These are phyloP conservation scores for Penicillium olsonii DNA, from an alignment of 2,329 filamentous ascomycete genomes.

Conservation along the genomic window DNA sequence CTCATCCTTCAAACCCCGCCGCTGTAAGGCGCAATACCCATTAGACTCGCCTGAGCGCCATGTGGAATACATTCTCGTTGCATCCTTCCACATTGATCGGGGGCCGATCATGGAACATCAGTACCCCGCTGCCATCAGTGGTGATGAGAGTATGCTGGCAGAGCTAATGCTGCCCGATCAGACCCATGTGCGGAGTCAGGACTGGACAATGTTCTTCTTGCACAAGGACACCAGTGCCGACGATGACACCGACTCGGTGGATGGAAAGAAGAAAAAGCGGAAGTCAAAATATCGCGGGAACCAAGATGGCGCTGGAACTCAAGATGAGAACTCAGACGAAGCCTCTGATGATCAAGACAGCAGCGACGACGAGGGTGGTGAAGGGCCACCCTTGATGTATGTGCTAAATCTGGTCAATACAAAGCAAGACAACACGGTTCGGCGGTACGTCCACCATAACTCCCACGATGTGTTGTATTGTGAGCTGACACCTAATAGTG, in stretches of 20 bases:
- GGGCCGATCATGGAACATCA: constrained; percentile 99
- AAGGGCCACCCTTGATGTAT: constrained; percentile 92
- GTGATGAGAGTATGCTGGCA: constrained; percentile 96
- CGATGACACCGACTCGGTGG: constrained; percentile 68
- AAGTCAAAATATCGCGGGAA: constrained; percentile 43
- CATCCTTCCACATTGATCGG: constrained; percentile 94
- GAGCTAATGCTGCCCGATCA: constrained; percentile 98
- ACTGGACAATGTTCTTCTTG: constrained; percentile 99
- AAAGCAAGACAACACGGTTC: constrained; percentile 90
- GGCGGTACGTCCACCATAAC: constrained; percentile 53
- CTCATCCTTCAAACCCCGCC: constrained; percentile 53
- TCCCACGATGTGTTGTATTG: not conserved
- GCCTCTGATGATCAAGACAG: constrained; percentile 47
- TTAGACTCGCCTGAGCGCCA: constrained; percentile 78
- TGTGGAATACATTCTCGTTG: constrained; percentile 98
- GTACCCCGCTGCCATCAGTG: constrained; percentile 90
- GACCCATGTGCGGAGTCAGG: constrained; percentile 88
- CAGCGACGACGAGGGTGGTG: constrained; percentile 66
- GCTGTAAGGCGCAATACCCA: constrained; percentile 73
- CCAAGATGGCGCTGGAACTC: constrained; percentile 52
- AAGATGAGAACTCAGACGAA: constrained; percentile 52
- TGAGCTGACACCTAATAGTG: constrained; percentile 53
- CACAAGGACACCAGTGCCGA: constrained; percentile 90
- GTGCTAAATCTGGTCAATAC: constrained; percentile 97
- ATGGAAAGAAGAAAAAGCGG: constrained; percentile 48